phyloP scores from a whole-genome alignment of 2,329 filamentous ascomycete genomes.

The Colletotrichum liriopes region DNA sequence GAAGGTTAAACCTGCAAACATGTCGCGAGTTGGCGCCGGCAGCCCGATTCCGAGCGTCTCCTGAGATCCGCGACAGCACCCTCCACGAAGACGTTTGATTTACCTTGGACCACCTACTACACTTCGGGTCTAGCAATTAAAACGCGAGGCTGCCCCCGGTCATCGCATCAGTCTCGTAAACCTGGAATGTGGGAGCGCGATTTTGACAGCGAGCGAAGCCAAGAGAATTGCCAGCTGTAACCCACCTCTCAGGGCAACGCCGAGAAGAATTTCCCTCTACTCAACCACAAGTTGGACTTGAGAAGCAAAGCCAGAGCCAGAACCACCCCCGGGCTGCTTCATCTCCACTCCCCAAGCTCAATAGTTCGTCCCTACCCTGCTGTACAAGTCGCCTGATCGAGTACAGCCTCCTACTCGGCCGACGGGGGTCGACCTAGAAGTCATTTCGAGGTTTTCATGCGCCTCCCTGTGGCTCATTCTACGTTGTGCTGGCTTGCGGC shows the following conservation, averaged over 20 bases:
- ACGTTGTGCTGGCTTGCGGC: slow-evolving; percentile 27
- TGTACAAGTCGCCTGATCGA: slow-evolving; percentile 31
- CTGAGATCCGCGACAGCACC: slow-evolving; percentile 41
- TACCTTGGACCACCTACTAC: slow-evolving; percentile 21
- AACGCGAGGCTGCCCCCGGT: slow-evolving; percentile 8
- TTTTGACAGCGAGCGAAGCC: slow-evolving; percentile 12
- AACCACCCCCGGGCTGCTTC: slow-evolving; percentile 32
- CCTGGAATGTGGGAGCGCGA: neutral
- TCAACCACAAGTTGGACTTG: neutral
- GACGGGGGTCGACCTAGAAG: slow-evolving; percentile 40
- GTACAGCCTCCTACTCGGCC: slow-evolving; percentile 2
- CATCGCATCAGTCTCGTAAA: slow-evolving; percentile 20
- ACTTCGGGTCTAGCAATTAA: slow-evolving; percentile 5
- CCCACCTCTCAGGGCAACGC: slow-evolving; percentile 13
- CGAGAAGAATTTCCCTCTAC: slow-evolving; percentile 1
- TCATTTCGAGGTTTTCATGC: slow-evolving; percentile 41
- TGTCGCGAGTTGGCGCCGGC: slow-evolving; percentile 37
- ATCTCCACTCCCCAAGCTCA: slow-evolving; percentile 37
- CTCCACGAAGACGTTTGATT: slow-evolving; percentile 37
- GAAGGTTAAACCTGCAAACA: slow-evolving; percentile 31
- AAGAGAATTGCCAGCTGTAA: slow-evolving; percentile 11
- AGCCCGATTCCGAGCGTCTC: slow-evolving; percentile 37
- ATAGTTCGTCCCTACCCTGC: slow-evolving; percentile 39
- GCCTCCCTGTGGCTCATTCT: slow-evolving; percentile 39
- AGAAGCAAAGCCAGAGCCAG: neutral